Conservation (phyloP, 2,329 filamentous ascomycete genomes). For the Xylariomycetidae sp. region DNA sequence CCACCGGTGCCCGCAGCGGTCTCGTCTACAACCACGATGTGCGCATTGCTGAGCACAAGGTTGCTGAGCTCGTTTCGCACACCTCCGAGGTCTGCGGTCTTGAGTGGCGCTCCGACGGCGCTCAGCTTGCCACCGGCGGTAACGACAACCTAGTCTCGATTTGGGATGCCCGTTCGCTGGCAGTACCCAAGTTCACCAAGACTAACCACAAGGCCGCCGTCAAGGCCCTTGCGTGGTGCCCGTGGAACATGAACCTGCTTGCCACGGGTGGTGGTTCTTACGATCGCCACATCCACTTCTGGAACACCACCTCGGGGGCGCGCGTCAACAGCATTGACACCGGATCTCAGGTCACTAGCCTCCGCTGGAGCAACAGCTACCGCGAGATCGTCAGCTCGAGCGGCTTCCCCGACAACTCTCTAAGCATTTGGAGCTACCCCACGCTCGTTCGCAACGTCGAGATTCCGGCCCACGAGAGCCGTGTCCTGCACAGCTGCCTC, state of each 20-base stretch:
- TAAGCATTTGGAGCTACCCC: slow-evolving; percentile 99
- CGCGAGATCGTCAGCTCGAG: slow-evolving; percentile 97
- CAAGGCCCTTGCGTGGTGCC: slow-evolving; percentile 98
- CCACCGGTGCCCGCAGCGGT: slow-evolving; percentile 88
- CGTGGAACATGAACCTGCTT: slow-evolving; percentile 95
- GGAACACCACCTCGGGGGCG: slow-evolving; percentile 97
- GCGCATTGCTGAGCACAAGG: slow-evolving; percentile 94
- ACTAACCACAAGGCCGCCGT: slow-evolving; percentile 98
- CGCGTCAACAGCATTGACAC: slow-evolving; percentile 99
- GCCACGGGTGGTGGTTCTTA: slow-evolving; percentile 95
- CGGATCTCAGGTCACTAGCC: slow-evolving; percentile 91
- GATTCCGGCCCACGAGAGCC: slow-evolving; percentile 94
- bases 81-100: slow-evolving; percentile 97
- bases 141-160: slow-evolving; percentile 99
- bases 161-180: slow-evolving; percentile 93
- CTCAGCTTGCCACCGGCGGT: slow-evolving; percentile 92
- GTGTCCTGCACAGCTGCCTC: slow-evolving; percentile 92
- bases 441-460: slow-evolving; percentile 95
- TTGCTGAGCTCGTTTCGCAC: slow-evolving; percentile 93
- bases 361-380: slow-evolving; percentile 95
- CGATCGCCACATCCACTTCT: slow-evolving; percentile 98
- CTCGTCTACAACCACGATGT: slow-evolving; percentile 99
- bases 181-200: slow-evolving; percentile 97
- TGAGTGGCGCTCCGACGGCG: slow-evolving; percentile 94
- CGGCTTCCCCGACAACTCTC: slow-evolving; percentile 97